Evolutionary conservation across 2,329 filamentous ascomycete genomes (phyloP), one percentile per base, ranked within the genome.

Genomic region (Phaeosphaeriaceae sp.): DNA sequence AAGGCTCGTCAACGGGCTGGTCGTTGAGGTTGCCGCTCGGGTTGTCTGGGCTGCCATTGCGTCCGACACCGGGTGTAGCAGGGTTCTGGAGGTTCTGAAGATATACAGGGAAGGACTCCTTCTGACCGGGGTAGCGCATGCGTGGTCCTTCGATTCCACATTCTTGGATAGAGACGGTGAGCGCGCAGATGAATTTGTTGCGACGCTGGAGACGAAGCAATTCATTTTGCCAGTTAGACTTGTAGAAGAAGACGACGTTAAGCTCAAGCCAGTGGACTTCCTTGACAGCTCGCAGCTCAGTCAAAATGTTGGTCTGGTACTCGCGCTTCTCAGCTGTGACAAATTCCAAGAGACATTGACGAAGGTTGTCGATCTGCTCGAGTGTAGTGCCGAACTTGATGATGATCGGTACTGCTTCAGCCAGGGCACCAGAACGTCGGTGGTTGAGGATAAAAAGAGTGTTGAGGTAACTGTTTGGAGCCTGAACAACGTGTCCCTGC

Each of bases 111-210:
- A 88, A 88, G 49, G 87, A 87, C 58, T 86, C 81, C 67, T 86
- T 88, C 59, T 88, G 87, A 60, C 91, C 89, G 53, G 90, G 89
- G 78, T 86, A 86, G 70, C 90, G 88, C 81, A 89, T 88, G 69
- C 88, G 87, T 46, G 93, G 93, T 55, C 91, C 91, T 82, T 97
- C 91, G 75, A 97, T 95, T 58, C 92, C 92, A 52, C 94, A 84
- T 55, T 92, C 88, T 61, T 91, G 86, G 83, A 97, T 93, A 55
- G 92, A 88, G 40, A 91, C 84, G 90, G 97, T 97, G 71, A 99
- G 83, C 0, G 95, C 95, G 74, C 94, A 97, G 89, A 98, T 97
- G 81, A 99, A 98, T 79, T 97, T 98, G 76, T 91, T 96, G 60
- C 94, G 89, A 53, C 94, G 89, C 7, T 90, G 86, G 19, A 90